Conservation (phyloP, 768 basidiomycete genomes). For the Stropharia rugosoannulata region DNA sequence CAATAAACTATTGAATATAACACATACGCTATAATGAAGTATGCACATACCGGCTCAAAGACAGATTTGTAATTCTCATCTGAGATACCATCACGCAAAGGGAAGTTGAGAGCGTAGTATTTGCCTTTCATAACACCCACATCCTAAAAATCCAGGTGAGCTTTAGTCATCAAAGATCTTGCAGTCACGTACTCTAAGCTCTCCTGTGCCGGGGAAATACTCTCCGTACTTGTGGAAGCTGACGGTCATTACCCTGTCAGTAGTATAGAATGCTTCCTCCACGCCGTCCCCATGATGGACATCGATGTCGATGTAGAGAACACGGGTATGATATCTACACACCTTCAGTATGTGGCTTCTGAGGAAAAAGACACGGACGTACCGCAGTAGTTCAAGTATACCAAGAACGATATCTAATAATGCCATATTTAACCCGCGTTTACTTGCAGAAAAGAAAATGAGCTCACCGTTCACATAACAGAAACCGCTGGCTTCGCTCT, state of each 20-base stretch:
- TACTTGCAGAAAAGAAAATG: background rate
- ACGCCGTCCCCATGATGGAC: slow-evolving; percentile 99
- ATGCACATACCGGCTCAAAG: slow-evolving; percentile 81
- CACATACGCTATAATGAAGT: background rate
- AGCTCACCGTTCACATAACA: slow-evolving; percentile 94
- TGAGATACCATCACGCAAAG: slow-evolving; percentile 90
- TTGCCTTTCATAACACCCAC: slow-evolving; percentile 93
- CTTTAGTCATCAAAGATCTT: background rate
- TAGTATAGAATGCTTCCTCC: slow-evolving; percentile 99
- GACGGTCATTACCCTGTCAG: slow-evolving; percentile 97
- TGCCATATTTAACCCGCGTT: background rate
- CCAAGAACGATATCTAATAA: slow-evolving; percentile 93
- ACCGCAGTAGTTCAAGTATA: slow-evolving; percentile 91
- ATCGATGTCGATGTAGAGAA: slow-evolving; percentile 98
- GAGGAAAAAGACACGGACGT: slow-evolving; percentile 38
- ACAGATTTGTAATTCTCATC: slow-evolving; percentile 95
- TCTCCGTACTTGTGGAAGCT: slow-evolving; percentile 99
- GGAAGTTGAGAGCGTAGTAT: slow-evolving; percentile 93
- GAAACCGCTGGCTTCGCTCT: slow-evolving; percentile 98
- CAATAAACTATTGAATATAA: background rate
- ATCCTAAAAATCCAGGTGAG: slow-evolving; percentile 55
- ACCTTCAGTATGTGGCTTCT: background rate
- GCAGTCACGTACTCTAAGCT: slow-evolving; percentile 61
- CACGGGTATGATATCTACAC: slow-evolving; percentile 86
- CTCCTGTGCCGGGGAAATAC: slow-evolving; percentile 99